Evolutionary conservation across 768 basidiomycete species (phyloP).

Genomic region (Termitomyces sp.): DNA sequence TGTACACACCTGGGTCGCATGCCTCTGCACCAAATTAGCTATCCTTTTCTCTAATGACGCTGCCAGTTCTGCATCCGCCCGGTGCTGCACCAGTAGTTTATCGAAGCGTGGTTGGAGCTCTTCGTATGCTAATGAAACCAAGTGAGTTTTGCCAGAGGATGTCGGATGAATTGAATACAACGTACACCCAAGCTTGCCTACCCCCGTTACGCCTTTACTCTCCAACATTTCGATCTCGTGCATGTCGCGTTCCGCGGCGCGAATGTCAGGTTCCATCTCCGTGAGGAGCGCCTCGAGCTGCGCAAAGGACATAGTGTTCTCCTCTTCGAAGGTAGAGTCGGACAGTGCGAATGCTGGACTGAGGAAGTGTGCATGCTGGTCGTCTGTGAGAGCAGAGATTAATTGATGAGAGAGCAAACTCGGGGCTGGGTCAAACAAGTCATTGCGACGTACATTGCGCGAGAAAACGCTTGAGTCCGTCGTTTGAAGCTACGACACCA

Average conservation of each 20-base stretch:
- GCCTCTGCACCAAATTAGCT: slow-evolving; percentile 57
- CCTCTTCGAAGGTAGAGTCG: slow-evolving; percentile 41
- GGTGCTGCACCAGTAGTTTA: slow-evolving; percentile 48
- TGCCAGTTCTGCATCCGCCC: slow-evolving; percentile 54
- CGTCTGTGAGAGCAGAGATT: slow-evolving; percentile 39
- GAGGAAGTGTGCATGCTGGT: slow-evolving; percentile 68
- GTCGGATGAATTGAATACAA: slow-evolving; percentile 17
- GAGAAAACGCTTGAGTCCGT: slow-evolving; percentile 71
- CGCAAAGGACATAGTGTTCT: slow-evolving; percentile 50
- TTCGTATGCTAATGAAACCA: slow-evolving; percentile 35
- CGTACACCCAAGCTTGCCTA: slow-evolving; percentile 64
- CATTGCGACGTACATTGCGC: slow-evolving; percentile 49
- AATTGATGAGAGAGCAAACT: not conserved
- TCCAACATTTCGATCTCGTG: slow-evolving; percentile 69
- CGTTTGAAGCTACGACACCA: slow-evolving; percentile 57
- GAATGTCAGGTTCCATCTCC: slow-evolving; percentile 83
- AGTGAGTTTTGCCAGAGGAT: not conserved
- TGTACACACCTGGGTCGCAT: slow-evolving; percentile 60
- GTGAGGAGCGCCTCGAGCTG: slow-evolving; percentile 66
- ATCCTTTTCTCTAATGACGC: slow-evolving; percentile 61
- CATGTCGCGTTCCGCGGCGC: slow-evolving; percentile 78
- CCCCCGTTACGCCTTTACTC: slow-evolving; percentile 63
- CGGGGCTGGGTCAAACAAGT: not conserved
- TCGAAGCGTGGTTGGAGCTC: slow-evolving; percentile 63
- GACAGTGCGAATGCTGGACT: slow-evolving; percentile 71